Percentiles rank a stretch among this genome's conserved stretches.
These are phyloP conservation scores for Starmerella sp. DNA, from an alignment of 805 yeast species.

Conservation along the genomic window DNA sequence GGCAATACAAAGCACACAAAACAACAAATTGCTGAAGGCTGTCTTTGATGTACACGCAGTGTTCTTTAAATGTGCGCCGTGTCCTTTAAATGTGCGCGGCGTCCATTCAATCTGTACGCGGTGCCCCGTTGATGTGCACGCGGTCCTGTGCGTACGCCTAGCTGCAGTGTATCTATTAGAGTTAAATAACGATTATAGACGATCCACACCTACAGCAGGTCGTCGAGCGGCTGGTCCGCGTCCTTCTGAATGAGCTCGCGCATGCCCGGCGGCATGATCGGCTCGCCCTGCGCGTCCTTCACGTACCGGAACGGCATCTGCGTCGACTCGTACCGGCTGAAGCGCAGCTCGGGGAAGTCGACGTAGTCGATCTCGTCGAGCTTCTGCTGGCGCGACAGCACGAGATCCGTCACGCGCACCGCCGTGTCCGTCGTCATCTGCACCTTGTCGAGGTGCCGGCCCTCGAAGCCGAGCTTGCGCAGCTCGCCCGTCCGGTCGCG, in stretches of 20 bases:
- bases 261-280: slow-evolving; percentile 90
- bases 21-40: too few species aligned
- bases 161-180: too few species aligned
- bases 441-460: slow-evolving; percentile 72
- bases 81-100: too few species aligned
- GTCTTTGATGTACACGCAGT: too few species aligned
- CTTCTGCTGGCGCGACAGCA: slow-evolving; percentile 44
- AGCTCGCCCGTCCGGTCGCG: slow-evolving; percentile 89
- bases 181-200: not conserved
- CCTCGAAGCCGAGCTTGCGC: slow-evolving; percentile 73
- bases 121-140: too few species aligned
- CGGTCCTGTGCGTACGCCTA: too few species aligned
- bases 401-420: slow-evolving; percentile 75
- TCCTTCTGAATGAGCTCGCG: slow-evolving; percentile 72
- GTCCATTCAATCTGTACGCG: too few species aligned
- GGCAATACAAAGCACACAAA: too few species aligned
- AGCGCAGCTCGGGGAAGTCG: slow-evolving; percentile 89
- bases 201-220: slow-evolving; percentile 12
- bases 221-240: slow-evolving; percentile 49
- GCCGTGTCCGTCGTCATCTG: slow-evolving; percentile 99
- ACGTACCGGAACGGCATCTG: slow-evolving; percentile 97
- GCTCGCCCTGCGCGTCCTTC: slow-evolving; percentile 48
- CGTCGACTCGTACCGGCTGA: slow-evolving; percentile 77
- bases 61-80: too few species aligned
- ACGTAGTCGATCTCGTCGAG: slow-evolving; percentile 73